Evolutionary conservation across 139 green algal genomes (phyloP).

Genomic region (Auxenochlorella pyrenoidosa): DNA sequence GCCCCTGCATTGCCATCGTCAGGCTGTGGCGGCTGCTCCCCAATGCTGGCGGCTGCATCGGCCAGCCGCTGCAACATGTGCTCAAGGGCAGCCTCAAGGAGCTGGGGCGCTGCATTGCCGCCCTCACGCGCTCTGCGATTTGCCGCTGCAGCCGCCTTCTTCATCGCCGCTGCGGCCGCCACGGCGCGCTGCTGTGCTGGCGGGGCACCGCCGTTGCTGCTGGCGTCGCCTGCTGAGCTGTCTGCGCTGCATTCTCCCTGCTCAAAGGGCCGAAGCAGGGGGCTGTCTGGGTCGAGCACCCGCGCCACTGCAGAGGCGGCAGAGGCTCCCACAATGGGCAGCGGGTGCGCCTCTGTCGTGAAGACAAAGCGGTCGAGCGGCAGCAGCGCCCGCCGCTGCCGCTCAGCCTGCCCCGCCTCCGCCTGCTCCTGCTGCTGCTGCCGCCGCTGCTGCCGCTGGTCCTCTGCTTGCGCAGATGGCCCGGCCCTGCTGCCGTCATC

Average conservation of each 20-base stretch:
- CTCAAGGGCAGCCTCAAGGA: background rate
- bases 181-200: background rate
- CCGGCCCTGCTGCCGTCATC: background rate
- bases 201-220: background rate
- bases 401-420: background rate
- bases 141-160: background rate
- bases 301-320: background rate
- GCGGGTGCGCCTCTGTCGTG: conserved; percentile 89
- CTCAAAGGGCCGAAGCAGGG: conserved; percentile 25
- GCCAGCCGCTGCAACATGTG: background rate
- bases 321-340: conserved; percentile 69
- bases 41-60: background rate
- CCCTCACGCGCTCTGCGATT: background rate
- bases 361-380: conserved; percentile 85
- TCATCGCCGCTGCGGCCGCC: background rate
- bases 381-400: conserved; percentile 38
- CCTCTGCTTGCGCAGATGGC: background rate
- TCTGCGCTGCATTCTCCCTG: background rate
- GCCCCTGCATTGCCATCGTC: background rate
- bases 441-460: background rate
- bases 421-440: background rate
- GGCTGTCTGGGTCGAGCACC: background rate
- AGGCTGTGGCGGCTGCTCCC: background rate
- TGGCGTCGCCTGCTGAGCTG: background rate
- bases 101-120: background rate